Evolutionary conservation across 768 basidiomycete species (phyloP).

Genomic region (Rhodotorula kratochvilovae): DNA sequence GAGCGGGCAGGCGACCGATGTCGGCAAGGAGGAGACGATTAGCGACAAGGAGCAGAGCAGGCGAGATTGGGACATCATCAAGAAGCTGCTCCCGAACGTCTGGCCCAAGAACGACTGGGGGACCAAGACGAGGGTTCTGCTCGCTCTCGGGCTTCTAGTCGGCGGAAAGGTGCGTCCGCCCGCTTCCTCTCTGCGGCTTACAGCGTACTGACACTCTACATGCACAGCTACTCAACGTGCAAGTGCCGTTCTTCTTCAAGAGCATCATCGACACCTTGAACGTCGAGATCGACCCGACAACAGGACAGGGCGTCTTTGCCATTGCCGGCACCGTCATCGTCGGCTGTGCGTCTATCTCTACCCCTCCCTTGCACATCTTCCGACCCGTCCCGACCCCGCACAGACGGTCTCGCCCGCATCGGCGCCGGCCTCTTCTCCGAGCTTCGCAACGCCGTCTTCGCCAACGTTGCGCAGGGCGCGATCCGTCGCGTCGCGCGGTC

Average conservation of each 20-base stretch:
- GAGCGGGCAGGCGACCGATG: constrained; percentile 6
- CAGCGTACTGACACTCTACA: constrained; percentile 1
- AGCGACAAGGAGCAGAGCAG: constrained; percentile 33
- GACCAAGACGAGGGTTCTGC: constrained; percentile 72
- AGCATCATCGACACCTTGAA: constrained; percentile 82
- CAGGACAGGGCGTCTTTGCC: constrained; percentile 72
- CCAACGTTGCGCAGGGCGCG: constrained; percentile 88
- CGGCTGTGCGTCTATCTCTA: constrained; percentile 64
- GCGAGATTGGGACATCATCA: constrained; percentile 78
- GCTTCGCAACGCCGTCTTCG: constrained; percentile 90
- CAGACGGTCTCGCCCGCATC: constrained; percentile 86
- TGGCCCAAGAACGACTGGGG: constrained; percentile 77
- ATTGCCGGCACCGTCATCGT: constrained; percentile 83
- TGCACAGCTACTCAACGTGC: constrained; percentile 82
- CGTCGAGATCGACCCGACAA: constrained; percentile 63
- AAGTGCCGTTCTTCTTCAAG: constrained; percentile 97
- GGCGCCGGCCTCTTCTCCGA: constrained; percentile 86
- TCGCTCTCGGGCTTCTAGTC: constrained; percentile 74
- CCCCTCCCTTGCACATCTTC: not conserved
- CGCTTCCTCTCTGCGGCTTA: not conserved
- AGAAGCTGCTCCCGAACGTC: constrained; percentile 74
- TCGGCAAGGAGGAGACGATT: constrained; percentile 1
- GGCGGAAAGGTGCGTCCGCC: constrained; percentile 69
- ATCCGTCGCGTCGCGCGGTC: constrained; percentile 92
- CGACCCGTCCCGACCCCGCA: not conserved